A percentile compares a stretch with the other conserved stretches of the same genome.
phyloP scores from a whole-genome alignment of 108 stramenopile genomes.

The Fragilaria radians region DNA sequence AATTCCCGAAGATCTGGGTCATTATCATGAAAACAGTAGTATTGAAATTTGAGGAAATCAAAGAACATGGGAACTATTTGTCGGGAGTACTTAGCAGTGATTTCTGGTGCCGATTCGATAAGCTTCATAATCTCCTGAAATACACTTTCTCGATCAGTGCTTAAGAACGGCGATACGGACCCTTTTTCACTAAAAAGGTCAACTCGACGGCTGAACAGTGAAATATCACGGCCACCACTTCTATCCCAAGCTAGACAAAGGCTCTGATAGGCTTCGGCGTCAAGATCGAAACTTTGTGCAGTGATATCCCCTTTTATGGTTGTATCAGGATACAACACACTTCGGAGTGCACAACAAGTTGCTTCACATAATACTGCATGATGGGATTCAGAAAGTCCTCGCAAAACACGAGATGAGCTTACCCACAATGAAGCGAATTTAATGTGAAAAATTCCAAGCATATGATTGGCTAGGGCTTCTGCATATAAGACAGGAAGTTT shows the following conservation, averaged over 20 bases:
- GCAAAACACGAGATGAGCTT: conserved; percentile 41
- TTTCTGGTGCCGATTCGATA: conserved; percentile 42
- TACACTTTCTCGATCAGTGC: conserved; percentile 44
- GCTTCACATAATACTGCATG: conserved; percentile 44
- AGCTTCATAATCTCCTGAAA: conserved; percentile 61
- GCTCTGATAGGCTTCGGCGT: conserved; percentile 23
- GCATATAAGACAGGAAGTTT: conserved; percentile 70
- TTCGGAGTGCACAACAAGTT: conserved; percentile 14
- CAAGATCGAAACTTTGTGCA: background rate
- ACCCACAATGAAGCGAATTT: conserved; percentile 82
- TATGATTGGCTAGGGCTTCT: conserved; percentile 62
- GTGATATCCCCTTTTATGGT: background rate
- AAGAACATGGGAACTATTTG: conserved; percentile 73
- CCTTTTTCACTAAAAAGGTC: conserved; percentile 22
- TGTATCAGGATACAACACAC: background rate
- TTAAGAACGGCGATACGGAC: conserved; percentile 38
- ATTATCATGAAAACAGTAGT: conserved; percentile 53
- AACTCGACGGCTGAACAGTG: conserved; percentile 31
- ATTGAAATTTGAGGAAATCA: conserved; percentile 64
- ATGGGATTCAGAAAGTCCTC: conserved; percentile 40
- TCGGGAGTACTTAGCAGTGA: conserved; percentile 61
- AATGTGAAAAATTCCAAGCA: conserved; percentile 67
- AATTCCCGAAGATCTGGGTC: conserved; percentile 71
- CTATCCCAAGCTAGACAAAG: conserved; percentile 58
- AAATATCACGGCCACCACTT: conserved; percentile 29